These are phyloP conservation scores for Lepraria neglecta DNA, from an alignment of 495 filamentous ascomycete genomes.

Conservation along the genomic window DNA sequence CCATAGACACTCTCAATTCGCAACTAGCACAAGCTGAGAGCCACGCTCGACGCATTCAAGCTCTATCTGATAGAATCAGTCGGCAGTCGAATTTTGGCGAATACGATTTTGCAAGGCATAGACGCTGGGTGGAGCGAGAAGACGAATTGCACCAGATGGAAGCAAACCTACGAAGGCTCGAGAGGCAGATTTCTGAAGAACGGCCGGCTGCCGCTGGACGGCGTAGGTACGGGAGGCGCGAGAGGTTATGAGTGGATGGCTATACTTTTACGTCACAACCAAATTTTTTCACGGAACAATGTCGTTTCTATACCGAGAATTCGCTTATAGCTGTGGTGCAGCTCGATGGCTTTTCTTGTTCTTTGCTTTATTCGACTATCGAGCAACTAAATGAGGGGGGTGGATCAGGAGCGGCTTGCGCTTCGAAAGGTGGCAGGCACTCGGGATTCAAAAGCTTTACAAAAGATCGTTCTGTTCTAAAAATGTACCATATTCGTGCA, in stretches of 20 bases:
- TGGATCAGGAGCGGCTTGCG: neutral
- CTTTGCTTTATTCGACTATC: neutral
- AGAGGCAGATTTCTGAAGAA: slow-evolving; percentile 23
- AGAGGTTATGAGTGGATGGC: slow-evolving; percentile 20
- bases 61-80: slow-evolving; percentile 18
- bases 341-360: neutral
- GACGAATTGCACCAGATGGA: slow-evolving; percentile 24
- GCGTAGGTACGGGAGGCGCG: slow-evolving; percentile 16
- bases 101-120: slow-evolving; percentile 9
- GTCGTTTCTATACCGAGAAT: slow-evolving; percentile 1
- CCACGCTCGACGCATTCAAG: slow-evolving; percentile 21
- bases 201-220: slow-evolving; percentile 8
- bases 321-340: neutral
- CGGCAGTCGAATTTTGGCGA: slow-evolving; percentile 11
- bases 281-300: neutral
- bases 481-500: slow-evolving; percentile 2
- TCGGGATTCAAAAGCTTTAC: neutral
- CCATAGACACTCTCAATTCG: slow-evolving; percentile 10
- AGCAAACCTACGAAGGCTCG: slow-evolving; percentile 18
- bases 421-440: neutral
- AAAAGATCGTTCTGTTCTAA: neutral
- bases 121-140: slow-evolving; percentile 15
- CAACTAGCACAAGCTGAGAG: slow-evolving; percentile 16
- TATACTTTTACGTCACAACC: neutral
- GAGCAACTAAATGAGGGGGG: neutral